A percentile compares a stretch with the other conserved stretches of the same genome.
These are phyloP conservation scores for Elsinoe ampelina DNA, from an alignment of 2,329 filamentous ascomycete species.

Conservation along the genomic window DNA sequence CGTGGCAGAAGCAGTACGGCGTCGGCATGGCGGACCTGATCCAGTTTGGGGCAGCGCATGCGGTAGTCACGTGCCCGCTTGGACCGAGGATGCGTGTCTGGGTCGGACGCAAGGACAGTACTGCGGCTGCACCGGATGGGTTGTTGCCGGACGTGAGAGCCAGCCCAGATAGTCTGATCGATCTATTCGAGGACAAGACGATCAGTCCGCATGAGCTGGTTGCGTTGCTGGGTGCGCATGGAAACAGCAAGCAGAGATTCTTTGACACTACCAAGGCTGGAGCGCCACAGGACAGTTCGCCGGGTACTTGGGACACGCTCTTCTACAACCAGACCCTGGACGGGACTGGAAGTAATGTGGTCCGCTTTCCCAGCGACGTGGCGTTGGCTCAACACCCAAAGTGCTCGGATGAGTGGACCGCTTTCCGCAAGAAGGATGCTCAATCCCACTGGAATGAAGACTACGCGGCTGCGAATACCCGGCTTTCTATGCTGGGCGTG, in stretches of 20 bases:
- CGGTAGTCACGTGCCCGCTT: conserved; percentile 31
- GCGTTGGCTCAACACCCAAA: conserved; percentile 27
- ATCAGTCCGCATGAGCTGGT: conserved; percentile 31
- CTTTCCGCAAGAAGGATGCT: conserved; percentile 16
- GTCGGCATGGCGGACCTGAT: conserved; percentile 32
- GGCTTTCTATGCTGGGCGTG: conserved; percentile 20
- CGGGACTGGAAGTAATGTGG: conserved; percentile 24
- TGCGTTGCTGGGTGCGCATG: conserved; percentile 31
- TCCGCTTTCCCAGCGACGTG: conserved; percentile 31
- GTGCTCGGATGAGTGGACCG: conserved; percentile 26
- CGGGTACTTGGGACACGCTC: conserved; percentile 30
- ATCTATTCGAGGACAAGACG: conserved; percentile 31
- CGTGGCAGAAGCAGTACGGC: conserved; percentile 23
- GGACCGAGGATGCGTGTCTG: conserved; percentile 31
- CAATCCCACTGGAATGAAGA: conserved; percentile 20
- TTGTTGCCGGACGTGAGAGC: conserved; percentile 28
- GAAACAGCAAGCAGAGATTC: conserved; percentile 30
- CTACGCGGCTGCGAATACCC: neutral
- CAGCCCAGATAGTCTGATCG: conserved; percentile 27
- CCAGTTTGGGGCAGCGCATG: conserved; percentile 30
- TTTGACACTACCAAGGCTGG: conserved; percentile 26
- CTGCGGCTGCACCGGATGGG: conserved; percentile 26
- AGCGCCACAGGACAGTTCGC: conserved; percentile 30
- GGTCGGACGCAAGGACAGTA: conserved; percentile 31
- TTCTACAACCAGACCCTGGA: conserved; percentile 30